Percentiles rank a stretch among this genome's conserved stretches.
These are phyloP conservation scores for Atkinsonella hypoxylon DNA, from an alignment of 2,329 filamentous ascomycete genomes.

Conservation along the genomic window DNA sequence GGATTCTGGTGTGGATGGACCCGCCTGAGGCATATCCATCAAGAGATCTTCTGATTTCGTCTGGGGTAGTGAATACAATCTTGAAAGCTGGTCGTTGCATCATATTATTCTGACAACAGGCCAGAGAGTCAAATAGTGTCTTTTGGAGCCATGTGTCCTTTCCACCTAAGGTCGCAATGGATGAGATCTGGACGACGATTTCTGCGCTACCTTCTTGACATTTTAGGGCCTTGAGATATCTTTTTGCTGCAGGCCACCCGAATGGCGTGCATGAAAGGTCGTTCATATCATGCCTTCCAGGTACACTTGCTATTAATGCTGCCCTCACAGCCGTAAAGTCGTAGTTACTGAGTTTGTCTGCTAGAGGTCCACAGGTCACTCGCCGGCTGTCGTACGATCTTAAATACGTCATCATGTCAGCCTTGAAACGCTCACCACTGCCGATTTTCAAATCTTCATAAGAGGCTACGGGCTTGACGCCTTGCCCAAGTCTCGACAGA, in stretches of 20 bases:
- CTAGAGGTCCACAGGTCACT: constrained; percentile 40
- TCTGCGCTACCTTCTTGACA: constrained; percentile 28
- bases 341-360: constrained; percentile 44
- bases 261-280: constrained; percentile 46
- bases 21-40: constrained; percentile 67
- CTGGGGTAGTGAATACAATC: constrained; percentile 68
- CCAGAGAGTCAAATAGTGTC: constrained; percentile 44
- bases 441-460: constrained; percentile 26
- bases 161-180: constrained; percentile 65
- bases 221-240: constrained; percentile 44
- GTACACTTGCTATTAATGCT: constrained; percentile 67
- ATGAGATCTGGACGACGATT: constrained; percentile 59
- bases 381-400: constrained; percentile 51
- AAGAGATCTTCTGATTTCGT: constrained; percentile 64
- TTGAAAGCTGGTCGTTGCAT: constrained; percentile 41
- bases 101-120: constrained; percentile 16
- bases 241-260: constrained; percentile 62
- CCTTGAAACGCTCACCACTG: constrained; percentile 60
- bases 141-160: constrained; percentile 61
- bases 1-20: constrained; percentile 73
- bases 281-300: constrained; percentile 47
- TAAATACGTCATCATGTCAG: constrained; percentile 63
- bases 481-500: constrained; percentile 37
- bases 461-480: not conserved
- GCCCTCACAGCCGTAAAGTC: constrained; percentile 61